Percentiles rank a stretch among this genome's conserved stretches.
These are phyloP conservation scores for Candida coleopterorum DNA, from an alignment of 805 yeast species.

Conservation along the genomic window DNA sequence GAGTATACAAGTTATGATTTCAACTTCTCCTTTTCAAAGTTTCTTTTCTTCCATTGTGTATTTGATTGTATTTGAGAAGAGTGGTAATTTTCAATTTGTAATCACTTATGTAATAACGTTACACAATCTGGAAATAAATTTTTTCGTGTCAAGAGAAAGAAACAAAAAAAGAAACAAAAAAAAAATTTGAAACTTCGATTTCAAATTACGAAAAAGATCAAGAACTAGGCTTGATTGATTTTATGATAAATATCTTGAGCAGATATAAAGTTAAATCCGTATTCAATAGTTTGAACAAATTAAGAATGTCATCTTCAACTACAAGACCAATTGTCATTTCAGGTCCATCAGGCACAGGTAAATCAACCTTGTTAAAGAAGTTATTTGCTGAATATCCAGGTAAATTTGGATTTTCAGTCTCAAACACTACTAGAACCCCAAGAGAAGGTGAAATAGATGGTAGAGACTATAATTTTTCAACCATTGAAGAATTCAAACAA, in stretches of 20 bases:
- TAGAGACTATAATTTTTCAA: slow-evolving; percentile 80
- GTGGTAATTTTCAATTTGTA: neutral
- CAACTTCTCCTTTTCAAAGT: too few species aligned
- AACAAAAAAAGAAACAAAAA: neutral
- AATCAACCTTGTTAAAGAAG: slow-evolving; percentile 87
- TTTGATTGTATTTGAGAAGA: too few species aligned
- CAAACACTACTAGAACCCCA: slow-evolving; percentile 89
- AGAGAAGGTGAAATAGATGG: slow-evolving; percentile 90
- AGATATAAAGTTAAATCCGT: neutral
- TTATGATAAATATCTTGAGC: neutral
- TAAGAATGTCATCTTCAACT: slow-evolving; percentile 3
- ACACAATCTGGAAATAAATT: neutral
- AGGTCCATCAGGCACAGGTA: slow-evolving; percentile 97
- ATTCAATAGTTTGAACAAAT: neutral
- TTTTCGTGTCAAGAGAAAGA: neutral
- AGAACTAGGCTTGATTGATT: neutral
- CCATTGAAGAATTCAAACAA: slow-evolving; percentile 73
- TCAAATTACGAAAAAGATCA: neutral
- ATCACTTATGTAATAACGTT: neutral
- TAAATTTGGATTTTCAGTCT: slow-evolving; percentile 88
- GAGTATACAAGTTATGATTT: too few species aligned
- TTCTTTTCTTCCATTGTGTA: too few species aligned
- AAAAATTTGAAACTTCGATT: neutral
- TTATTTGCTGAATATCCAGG: slow-evolving; percentile 87
- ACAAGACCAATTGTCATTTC: slow-evolving; percentile 86